Evolutionary conservation across 805 yeast genomes (phyloP), one percentile per base, ranked within the genome.

Genomic region (Teunomyces tritomae): DNA sequence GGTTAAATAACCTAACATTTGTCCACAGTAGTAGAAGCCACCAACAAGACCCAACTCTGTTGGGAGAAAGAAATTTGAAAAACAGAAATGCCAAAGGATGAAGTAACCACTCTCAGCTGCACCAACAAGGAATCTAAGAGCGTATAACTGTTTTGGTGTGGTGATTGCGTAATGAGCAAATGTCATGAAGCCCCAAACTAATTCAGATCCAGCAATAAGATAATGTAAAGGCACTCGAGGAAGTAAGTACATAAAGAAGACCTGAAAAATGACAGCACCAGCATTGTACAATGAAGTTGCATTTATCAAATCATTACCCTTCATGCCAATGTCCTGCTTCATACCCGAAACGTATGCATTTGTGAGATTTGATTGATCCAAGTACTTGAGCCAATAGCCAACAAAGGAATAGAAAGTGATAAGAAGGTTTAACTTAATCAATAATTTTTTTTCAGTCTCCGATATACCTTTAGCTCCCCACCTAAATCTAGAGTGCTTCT

Each of bases 11-110:
- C 68, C 69, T 17, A 65, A 54, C 45, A 59, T 63, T 50, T 64
- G 68, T 2, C 68, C 69, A 44, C 57, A 55, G 51, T 64, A 65
- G 41, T 60, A 62, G 49, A 49, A 57, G 58, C 68, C 68, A 64
- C 34, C 55, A 30, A 44, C 52, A 50, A 47, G 55, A 55, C 26
- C 40, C 17, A 37, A 37, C 13, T 37, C 40, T 8, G 29, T 37
- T 37, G 40, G 40, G 54, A 73, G 72, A 61, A 80, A 80, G 76
- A 79, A 82, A 57, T 80, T 72, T 16, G 87, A 88, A 37, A 52
- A 49, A 27, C 44, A 45, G 35, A 47, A 48, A 37, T 52, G 49
- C n/a, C 47, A 51, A 4, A 45, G 45, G 11, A 50, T 49, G 16
- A 48, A 51, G 20, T 44, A 46, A 11, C 46, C 41, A 11, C 52